These are phyloP conservation scores for Trebouxia gelatinosa DNA, from an alignment of 163 green algal genomes.

Conservation along the genomic window DNA sequence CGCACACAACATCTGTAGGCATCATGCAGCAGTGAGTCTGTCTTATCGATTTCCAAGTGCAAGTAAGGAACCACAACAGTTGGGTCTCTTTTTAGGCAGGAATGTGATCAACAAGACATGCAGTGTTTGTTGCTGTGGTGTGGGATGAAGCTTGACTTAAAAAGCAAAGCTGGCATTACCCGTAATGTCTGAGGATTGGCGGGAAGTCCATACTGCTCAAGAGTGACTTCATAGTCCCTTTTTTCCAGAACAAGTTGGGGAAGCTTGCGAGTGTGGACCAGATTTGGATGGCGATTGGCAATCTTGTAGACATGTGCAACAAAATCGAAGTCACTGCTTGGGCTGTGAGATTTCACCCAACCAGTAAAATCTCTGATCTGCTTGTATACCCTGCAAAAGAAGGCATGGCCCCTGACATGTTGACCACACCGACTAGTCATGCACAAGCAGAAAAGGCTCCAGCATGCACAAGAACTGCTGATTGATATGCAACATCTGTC, in stretches of 20 bases:
- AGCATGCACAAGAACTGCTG: not conserved
- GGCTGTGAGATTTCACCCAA: not conserved
- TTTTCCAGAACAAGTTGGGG: conserved; percentile 17
- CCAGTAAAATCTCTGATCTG: not conserved
- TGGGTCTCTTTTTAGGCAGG: too few relatives aligned
- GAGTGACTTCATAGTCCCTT: conserved; percentile 17
- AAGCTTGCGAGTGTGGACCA: conserved; percentile 13
- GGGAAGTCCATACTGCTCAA: conserved; percentile 17
- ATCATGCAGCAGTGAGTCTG: too few relatives aligned
- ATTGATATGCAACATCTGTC: not conserved
- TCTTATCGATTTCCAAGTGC: too few relatives aligned
- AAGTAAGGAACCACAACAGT: too few relatives aligned
- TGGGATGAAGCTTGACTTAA: too few relatives aligned
- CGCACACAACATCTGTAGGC: too few relatives aligned
- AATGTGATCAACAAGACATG: too few relatives aligned
- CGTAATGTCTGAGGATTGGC: not conserved
- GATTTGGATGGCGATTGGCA: conserved; percentile 8
- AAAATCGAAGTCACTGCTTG: conserved; percentile 6
- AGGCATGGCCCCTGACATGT: not conserved
- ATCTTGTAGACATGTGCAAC: conserved; percentile 15
- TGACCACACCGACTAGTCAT: not conserved
- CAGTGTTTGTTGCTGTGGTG: too few relatives aligned
- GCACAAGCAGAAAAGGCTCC: not conserved
- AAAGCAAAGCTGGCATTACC: conserved; percentile 14
- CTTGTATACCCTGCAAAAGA: conserved; percentile 15